Evolutionary conservation across 805 yeast species (phyloP).

Genomic region (Pichia membranifaciens): DNA sequence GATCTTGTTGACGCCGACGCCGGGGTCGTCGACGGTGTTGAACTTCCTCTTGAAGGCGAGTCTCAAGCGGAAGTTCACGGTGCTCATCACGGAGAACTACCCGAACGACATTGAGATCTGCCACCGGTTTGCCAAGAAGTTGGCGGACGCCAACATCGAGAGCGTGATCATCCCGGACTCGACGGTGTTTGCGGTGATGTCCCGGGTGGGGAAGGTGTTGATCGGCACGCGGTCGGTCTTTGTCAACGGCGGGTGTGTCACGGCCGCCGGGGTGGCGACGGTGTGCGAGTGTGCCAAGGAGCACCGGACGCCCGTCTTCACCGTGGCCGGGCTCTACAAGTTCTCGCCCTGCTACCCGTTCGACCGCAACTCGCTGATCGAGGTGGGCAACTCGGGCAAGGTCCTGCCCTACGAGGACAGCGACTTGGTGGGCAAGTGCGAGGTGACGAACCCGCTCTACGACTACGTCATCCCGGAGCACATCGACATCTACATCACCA

Average conservation of each 20-base stretch:
- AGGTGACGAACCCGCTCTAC: constrained; percentile 79
- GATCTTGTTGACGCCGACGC: constrained; percentile 85
- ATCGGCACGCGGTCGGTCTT: constrained; percentile 89
- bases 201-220: constrained; percentile 92
- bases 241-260: constrained; percentile 92
- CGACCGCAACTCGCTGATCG: constrained; percentile 75
- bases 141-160: constrained; percentile 82
- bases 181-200: constrained; percentile 91
- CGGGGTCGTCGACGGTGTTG: constrained; percentile 81
- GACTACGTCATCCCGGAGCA: constrained; percentile 93
- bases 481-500: constrained; percentile 90
- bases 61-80: constrained; percentile 85
- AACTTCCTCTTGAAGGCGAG: constrained; percentile 84
- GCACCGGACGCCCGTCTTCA: constrained; percentile 92
- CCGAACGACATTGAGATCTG: constrained; percentile 83
- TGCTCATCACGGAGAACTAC: constrained; percentile 82
- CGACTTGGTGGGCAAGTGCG: constrained; percentile 63
- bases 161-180: constrained; percentile 90
- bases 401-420: constrained; percentile 73
- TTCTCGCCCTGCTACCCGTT: constrained; percentile 90
- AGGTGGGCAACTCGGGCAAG: constrained; percentile 90
- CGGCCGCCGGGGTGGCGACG: constrained; percentile 84
- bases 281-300: constrained; percentile 96
- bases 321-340: constrained; percentile 90
- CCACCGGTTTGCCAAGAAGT: constrained; percentile 69